These are phyloP conservation scores for Arachis stenosperma DNA, from an alignment of 306 rosid species.

Conservation along the genomic window DNA sequence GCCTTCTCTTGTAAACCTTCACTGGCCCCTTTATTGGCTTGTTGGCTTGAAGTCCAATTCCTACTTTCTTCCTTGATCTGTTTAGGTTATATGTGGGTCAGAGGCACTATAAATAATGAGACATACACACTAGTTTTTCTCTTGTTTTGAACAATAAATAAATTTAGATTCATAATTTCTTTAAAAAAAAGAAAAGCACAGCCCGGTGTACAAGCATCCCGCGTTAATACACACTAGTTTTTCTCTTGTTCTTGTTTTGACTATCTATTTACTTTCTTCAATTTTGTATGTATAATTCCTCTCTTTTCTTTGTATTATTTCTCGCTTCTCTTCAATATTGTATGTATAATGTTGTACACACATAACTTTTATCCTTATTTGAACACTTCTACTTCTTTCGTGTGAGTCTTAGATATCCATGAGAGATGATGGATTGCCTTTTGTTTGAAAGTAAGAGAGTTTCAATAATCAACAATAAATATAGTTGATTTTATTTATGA, in stretches of 20 bases:
- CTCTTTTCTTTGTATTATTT: not conserved
- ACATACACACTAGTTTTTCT: not conserved
- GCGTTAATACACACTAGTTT: no score
- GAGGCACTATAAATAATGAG: not conserved
- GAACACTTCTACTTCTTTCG: not conserved
- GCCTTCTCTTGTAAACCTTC: not conserved
- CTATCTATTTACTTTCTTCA: not conserved
- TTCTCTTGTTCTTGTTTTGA: not conserved
- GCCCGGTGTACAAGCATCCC: no score
- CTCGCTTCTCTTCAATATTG: not conserved
- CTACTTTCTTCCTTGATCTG: not conserved
- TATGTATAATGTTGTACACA: not conserved
- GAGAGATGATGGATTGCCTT: not conserved
- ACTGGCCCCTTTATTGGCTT: not conserved
- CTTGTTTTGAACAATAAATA: not conserved
- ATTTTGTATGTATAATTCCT: not conserved
- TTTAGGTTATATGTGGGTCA: not conserved
- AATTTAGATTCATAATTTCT: constrained; percentile 16
- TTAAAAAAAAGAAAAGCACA: no score
- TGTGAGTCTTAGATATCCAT: not conserved
- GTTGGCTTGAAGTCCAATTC: not conserved
- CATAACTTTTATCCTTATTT: not conserved
- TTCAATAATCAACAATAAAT: no score
- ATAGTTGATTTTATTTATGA: no score
- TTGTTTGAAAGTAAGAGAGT: no score